phyloP scores from a whole-genome alignment of 225 moss, liverwort and hornwort species.

The Polytrichum formosum region DNA sequence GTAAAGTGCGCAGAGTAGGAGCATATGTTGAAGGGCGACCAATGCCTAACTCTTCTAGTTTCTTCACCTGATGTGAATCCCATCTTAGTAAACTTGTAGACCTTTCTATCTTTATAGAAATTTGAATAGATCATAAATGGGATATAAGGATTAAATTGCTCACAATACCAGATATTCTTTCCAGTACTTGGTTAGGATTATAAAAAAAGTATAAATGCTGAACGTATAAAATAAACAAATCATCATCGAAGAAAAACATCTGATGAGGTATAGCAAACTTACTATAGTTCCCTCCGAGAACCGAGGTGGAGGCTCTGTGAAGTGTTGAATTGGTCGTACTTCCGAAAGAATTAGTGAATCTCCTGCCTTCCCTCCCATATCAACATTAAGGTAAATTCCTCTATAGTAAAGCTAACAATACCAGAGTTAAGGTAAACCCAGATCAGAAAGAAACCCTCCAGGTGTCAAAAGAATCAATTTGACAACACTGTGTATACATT shows the following conservation, averaged over 20 bases:
- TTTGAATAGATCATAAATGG: neutral
- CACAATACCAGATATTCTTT: no score
- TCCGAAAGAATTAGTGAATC: constrained; percentile 33
- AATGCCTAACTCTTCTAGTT: constrained; percentile 90
- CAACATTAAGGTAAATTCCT: constrained; percentile 3
- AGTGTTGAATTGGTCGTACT: constrained; percentile 62
- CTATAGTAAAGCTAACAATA: neutral
- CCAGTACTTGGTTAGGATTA: no score
- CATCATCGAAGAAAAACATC: no score
- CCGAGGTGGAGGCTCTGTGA: constrained; percentile 84
- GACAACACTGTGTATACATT: no score
- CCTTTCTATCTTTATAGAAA: no score
- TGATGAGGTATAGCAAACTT: constrained; percentile 17
- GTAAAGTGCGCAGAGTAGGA: constrained; percentile 84
- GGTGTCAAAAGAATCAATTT: no score
- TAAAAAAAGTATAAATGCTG: no score
- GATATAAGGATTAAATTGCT: no score
- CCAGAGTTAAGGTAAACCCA: neutral
- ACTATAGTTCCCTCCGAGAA: constrained; percentile 92
- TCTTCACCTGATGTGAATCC: constrained; percentile 60
- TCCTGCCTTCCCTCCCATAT: constrained; percentile 55
- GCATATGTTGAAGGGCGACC: constrained; percentile 99
- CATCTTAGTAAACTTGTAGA: no score
- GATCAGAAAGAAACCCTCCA: no score
- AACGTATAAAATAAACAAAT: no score